Conservation (phyloP, 257 asterid species). For the Solanum tarijense region DNA sequence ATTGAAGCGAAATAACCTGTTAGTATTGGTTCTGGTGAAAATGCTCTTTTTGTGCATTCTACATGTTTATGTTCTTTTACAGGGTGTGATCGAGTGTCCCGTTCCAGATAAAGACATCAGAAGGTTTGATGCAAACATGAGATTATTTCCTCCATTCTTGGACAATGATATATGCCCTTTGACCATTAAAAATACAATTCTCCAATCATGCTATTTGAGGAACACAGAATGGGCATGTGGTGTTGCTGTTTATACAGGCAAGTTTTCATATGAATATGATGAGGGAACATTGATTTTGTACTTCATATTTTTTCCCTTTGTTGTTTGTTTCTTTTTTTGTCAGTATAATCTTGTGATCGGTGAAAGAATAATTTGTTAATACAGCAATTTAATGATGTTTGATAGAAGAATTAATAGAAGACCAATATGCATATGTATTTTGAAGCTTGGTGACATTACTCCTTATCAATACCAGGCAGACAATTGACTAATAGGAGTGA, state of each 20-base stretch:
- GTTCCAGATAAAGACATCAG: conserved; percentile 88
- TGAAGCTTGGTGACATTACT: background rate
- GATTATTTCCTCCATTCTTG: conserved; percentile 93
- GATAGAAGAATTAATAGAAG: background rate
- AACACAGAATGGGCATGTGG: conserved; percentile 99
- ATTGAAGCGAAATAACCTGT: background rate
- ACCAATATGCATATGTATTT: background rate
- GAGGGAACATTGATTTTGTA: background rate
- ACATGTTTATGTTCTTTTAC: conserved; percentile 15
- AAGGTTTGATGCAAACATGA: conserved; percentile 93
- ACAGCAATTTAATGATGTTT: background rate
- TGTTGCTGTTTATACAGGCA: conserved; percentile 96
- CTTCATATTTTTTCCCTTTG: background rate
- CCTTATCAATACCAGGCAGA: background rate
- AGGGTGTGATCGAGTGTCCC: conserved; percentile 98
- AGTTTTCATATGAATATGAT: conserved; percentile 11
- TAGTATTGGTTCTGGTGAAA: background rate
- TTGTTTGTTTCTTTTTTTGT: background rate
- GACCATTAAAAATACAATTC: conserved; percentile 81
- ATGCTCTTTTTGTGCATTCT: background rate
- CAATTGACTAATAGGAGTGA: background rate
- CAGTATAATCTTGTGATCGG: background rate
- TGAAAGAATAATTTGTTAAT: background rate
- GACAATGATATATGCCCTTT: conserved; percentile 92
- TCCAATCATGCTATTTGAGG: conserved; percentile 93